Evolutionary conservation across 2,329 filamentous ascomycete species (phyloP), one percentile per base, ranked within the genome.

Genomic region (Ceratocystis alfenasii): DNA sequence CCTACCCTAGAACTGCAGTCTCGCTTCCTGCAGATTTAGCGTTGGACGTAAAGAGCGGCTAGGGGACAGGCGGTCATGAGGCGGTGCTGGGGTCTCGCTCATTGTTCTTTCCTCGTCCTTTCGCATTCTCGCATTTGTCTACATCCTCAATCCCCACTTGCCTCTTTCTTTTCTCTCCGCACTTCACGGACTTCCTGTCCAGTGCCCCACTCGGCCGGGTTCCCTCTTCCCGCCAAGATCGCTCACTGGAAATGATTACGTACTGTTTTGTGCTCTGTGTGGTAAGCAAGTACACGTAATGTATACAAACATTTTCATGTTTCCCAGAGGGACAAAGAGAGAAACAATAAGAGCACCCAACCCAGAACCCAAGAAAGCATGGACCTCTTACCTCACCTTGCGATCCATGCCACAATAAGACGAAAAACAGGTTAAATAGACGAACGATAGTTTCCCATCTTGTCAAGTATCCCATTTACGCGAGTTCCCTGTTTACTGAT

Each of bases 381-480:
- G 22, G 50, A 12, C 50, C 50, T 25, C 22, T 20, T 10, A 5
- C 45, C 45, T 15, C 22, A 57, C 53, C 17, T 22, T 17, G 28
- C 22, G 53, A 57, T 28, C 22, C 53, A 57, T 57, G 53, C 53
- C 53, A 28, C 22, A 12, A 57, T 30, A n/a, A 30, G 53, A 57
- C 20, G 22, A 57, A 57, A 57, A 17, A 8, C 53, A 57, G 22
- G 22, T 30, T 57, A 57, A 57, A 57, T 28, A 57, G 53, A 57
- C 53, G 17, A 57, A 57, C 22, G 12, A 28, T 28, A 5, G 20
- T 22, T 22, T 50, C 46, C 20, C 22, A n/a, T 50, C 22, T 50
- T 50, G 46, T 50, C n/a, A 22, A 15, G 6, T 50, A n/a, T 22
- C n/a, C n/a, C 10, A 10, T 50, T 50, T 36, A 36, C 33, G 33